phyloP scores from a whole-genome alignment of 2,329 filamentous ascomycete species.

The Penicillium italicum region DNA sequence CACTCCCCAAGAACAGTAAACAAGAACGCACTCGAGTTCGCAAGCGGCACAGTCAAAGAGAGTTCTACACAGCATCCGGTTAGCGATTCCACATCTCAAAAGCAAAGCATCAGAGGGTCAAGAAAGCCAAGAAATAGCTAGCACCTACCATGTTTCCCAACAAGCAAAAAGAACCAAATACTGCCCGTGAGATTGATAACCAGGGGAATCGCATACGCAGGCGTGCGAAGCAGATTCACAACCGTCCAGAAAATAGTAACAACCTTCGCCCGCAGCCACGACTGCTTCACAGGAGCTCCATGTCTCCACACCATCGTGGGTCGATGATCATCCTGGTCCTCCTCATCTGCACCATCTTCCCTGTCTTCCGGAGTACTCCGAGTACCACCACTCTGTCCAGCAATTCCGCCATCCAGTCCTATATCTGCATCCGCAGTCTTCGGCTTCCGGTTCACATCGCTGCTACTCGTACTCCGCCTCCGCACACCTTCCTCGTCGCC shows the following conservation, averaged over 20 bases:
- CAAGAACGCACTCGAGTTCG: constrained; percentile 90
- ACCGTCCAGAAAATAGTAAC: constrained; percentile 70
- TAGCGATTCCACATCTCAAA: neutral
- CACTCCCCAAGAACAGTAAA: constrained; percentile 94
- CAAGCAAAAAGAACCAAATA: constrained; percentile 93
- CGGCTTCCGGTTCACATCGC: constrained; percentile 4
- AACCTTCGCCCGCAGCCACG: constrained; percentile 61
- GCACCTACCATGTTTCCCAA: constrained; percentile 79
- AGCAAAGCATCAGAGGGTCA: neutral
- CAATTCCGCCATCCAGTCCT: constrained; percentile 34
- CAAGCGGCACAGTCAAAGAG: constrained; percentile 89
- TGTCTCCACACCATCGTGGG: constrained; percentile 33
- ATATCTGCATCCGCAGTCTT: constrained; percentile 41
- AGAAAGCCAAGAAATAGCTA: neutral
- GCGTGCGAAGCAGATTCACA: constrained; percentile 72
- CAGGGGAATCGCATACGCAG: constrained; percentile 78
- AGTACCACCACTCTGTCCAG: constrained; percentile 40
- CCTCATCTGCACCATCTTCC: constrained; percentile 8
- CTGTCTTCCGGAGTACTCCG: constrained; percentile 4
- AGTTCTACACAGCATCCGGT: constrained; percentile 57
- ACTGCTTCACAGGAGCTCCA: constrained; percentile 25
- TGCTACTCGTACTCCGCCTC: constrained; percentile 14
- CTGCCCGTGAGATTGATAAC: constrained; percentile 87
- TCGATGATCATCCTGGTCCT: constrained; percentile 15
- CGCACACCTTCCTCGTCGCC: constrained; percentile 8